Evolutionary conservation across 768 basidiomycete species (phyloP).

Genomic region (Mycena chlorophos): DNA sequence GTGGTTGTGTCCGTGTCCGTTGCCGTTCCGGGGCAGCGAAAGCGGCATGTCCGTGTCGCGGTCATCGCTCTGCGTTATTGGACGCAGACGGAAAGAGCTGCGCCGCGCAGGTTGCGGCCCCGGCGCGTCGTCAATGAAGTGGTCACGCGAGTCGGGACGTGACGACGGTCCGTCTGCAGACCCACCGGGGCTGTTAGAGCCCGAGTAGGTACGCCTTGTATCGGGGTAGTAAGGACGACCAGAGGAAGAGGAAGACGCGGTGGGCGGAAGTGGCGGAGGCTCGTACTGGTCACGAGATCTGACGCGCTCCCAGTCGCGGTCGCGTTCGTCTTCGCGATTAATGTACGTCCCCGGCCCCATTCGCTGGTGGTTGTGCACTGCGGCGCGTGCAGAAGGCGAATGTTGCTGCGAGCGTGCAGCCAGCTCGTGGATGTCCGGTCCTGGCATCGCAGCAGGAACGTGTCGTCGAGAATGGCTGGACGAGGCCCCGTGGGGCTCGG

Average conservation of each 20-base stretch:
- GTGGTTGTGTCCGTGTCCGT: conserved; percentile 23
- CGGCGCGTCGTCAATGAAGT: conserved; percentile 35
- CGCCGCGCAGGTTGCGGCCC: conserved; percentile 41
- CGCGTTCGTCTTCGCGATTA: conserved; percentile 48
- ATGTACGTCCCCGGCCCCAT: conserved; percentile 62
- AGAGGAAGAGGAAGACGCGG: conserved; percentile 32
- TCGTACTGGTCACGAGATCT: conserved; percentile 33
- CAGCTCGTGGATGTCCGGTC: conserved; percentile 46
- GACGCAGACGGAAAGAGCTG: conserved; percentile 52
- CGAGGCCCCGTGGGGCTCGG: conserved; percentile 54
- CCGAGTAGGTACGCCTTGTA: conserved; percentile 44
- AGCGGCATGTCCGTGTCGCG: not conserved
- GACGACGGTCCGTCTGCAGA: conserved; percentile 39
- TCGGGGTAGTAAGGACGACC: conserved; percentile 41
- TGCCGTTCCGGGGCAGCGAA: not conserved
- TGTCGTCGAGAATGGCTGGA: conserved; percentile 50
- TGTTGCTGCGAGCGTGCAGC: conserved; percentile 32
- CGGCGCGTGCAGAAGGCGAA: conserved; percentile 18
- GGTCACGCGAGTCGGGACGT: conserved; percentile 52
- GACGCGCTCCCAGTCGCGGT: conserved; percentile 43
- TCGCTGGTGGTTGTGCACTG: conserved; percentile 63
- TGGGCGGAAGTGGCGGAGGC: conserved; percentile 34
- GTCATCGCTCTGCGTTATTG: conserved; percentile 38
- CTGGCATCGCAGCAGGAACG: conserved; percentile 26
- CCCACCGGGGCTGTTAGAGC: conserved; percentile 53